Evolutionary conservation across 1,139 yeast species (phyloP).

Genomic region (Kurtzmaniella natalensis): DNA sequence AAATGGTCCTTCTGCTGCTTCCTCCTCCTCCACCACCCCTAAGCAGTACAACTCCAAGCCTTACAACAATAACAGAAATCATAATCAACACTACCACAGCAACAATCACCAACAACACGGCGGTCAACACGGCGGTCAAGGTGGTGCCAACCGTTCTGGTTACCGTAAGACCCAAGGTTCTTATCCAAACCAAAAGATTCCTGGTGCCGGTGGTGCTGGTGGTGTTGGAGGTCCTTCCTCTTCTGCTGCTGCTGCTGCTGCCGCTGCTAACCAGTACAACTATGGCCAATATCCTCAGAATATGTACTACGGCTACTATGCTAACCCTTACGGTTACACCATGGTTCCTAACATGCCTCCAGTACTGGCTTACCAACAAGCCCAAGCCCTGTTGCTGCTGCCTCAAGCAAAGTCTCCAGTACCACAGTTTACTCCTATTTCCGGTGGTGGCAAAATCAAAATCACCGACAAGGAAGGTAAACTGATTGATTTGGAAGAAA

Average conservation of each 20-base stretch:
- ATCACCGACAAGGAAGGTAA: constrained; percentile 47
- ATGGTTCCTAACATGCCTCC: constrained; percentile 9
- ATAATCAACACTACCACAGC: constrained; percentile 6
- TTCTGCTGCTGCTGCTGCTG: constrained; percentile 4
- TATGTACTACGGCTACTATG: constrained; percentile 10
- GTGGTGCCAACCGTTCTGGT: not conserved
- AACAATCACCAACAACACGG: constrained; percentile 9
- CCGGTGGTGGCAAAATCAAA: constrained; percentile 18
- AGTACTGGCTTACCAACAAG: constrained; percentile 7
- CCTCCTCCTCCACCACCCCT: no score
- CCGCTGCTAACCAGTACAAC: constrained; percentile 12
- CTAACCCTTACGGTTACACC: constrained; percentile 7
- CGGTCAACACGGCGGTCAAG: not conserved
- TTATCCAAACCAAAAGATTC: not conserved
- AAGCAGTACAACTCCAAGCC: not conserved
- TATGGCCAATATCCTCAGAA: constrained; percentile 14
- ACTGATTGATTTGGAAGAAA: constrained; percentile 42
- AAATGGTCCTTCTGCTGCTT: not conserved
- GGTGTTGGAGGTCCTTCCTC: constrained; percentile 3
- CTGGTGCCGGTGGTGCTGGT: constrained; percentile 2
- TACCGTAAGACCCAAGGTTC: not conserved
- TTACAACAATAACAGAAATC: constrained; percentile 2
- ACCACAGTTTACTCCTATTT: constrained; percentile 2
- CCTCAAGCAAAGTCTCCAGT: constrained; percentile 3
- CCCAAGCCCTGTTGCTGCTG: constrained; percentile 7